phyloP scores from a whole-genome alignment of 257 asterid genomes.

The Salvia splendens region DNA sequence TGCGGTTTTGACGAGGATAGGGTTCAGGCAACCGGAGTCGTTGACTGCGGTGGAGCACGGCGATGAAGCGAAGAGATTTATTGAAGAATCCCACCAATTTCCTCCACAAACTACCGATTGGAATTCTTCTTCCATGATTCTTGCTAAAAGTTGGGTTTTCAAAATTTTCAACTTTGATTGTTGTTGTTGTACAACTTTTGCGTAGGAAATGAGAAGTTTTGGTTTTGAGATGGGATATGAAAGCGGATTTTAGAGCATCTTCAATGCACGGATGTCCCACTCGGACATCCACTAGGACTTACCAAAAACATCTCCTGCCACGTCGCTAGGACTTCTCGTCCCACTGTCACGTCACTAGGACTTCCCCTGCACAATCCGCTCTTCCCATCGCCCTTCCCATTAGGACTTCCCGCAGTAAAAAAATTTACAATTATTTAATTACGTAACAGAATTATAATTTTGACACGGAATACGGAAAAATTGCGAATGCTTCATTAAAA shows the following conservation, averaged over 20 bases:
- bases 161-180: not conserved
- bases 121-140: conserved; percentile 69
- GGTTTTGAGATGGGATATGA: conserved; percentile 32
- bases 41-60: conserved; percentile 52
- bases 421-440: too few relatives aligned
- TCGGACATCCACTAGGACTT: too few relatives aligned
- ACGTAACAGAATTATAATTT: too few relatives aligned
- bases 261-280: too few relatives aligned
- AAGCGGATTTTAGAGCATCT: conserved; percentile 38
- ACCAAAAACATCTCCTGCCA: too few relatives aligned
- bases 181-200: conserved; percentile 13
- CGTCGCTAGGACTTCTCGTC: too few relatives aligned
- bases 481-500: too few relatives aligned
- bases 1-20: conserved; percentile 32
- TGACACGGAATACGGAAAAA: too few relatives aligned
- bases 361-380: too few relatives aligned
- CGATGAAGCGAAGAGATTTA: conserved; percentile 52
- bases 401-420: too few relatives aligned
- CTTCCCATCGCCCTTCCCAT: too few relatives aligned
- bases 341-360: too few relatives aligned
- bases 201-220: not conserved
- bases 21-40: conserved; percentile 51
- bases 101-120: conserved; percentile 74
- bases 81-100: conserved; percentile 66
- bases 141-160: not conserved